Base-by-base conservation (phyloP, 225 moss, liverwort and hornwort species). In the Takakia lepidozioides region DNA sequence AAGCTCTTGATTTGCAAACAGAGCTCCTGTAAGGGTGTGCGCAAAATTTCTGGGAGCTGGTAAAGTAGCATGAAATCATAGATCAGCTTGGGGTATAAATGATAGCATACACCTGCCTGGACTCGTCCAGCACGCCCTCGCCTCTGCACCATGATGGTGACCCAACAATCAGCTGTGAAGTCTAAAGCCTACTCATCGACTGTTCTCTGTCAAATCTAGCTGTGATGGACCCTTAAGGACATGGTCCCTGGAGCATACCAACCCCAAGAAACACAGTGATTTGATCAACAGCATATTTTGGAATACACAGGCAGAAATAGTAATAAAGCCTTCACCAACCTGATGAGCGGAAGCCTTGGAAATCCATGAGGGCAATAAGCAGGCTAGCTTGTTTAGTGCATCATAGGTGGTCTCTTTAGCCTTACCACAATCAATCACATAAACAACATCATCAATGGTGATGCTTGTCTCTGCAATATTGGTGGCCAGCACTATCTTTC, bases 381-480 rank as follows among this genome's bases (percentile, higher is more conserved):
- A 98, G 13, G 98, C 91, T 46, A 98, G 74, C 67, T 98, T 85
- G 57, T 98, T 98, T 27, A 98, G 60, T 35, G 98, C 98, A 72
- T 98, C 98, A 55, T 98, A 98, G 65, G 91, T 98, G 25, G 98
- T 91, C 72, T 98, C 98, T 61, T 98, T 98, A 14, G 98, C 98
- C 51, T 98, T 98, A 46, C 98, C 98, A 57, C 87, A 98, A 63
- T 98, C 98, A 41, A 98, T 81, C 45, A 98, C 98, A 59, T 98
- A 98, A 26, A 98, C 91, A 35, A 98, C 87, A 62, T 98, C 98
- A 67, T 98, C 98, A 49, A 98, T 98, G 22, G 98, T 98, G 22
- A 98, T 98, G 75, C 98, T 98, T 41, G 98, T 98, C 68, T 98
- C 98, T 23, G 98, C 98, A 52, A 98, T 98, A 39, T 98, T 98